Percentiles rank a stretch among this genome's conserved stretches.
These are phyloP conservation scores for Colletotrichum euphorbiae DNA, from an alignment of 2,329 filamentous ascomycete genomes.

Conservation along the genomic window DNA sequence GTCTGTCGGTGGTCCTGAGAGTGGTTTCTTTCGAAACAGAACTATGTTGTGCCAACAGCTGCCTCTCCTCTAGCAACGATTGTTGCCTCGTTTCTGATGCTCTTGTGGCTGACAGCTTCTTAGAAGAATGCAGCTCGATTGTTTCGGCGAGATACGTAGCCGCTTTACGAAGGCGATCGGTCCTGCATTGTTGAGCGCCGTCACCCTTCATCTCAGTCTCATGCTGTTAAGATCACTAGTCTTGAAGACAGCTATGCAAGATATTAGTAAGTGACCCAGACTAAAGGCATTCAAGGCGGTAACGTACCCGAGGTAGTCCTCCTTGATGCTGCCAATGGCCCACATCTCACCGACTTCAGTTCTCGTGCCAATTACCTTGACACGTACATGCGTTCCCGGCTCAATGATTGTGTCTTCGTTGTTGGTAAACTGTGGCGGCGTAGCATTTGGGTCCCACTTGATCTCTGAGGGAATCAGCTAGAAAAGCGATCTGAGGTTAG, in stretches of 20 bases:
- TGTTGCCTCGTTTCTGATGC: not conserved
- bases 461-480: slow-evolving; percentile 92
- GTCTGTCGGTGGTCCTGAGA: not conserved
- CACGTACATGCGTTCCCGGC: slow-evolving; percentile 89
- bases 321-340: slow-evolving; percentile 97
- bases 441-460: slow-evolving; percentile 94
- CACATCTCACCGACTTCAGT: slow-evolving; percentile 96
- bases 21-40: slow-evolving; percentile 14
- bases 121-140: not conserved
- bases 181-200: not conserved
- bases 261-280: slow-evolving; percentile 33
- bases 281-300: not conserved
- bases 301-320: slow-evolving; percentile 75
- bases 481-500: slow-evolving; percentile 43
- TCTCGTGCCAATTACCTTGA: slow-evolving; percentile 94
- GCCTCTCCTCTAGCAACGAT: slow-evolving; percentile 13
- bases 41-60: not conserved
- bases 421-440: slow-evolving; percentile 96
- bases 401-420: slow-evolving; percentile 95
- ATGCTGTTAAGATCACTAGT: slow-evolving; percentile 14
- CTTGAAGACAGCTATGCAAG: slow-evolving; percentile 39
- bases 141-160: not conserved
- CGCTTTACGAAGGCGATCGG: not conserved
- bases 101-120: not conserved
- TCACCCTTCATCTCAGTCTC: not conserved